These are phyloP conservation scores for Alternaria postmessia DNA, from an alignment of 2,329 filamentous ascomycete species.

Conservation along the genomic window DNA sequence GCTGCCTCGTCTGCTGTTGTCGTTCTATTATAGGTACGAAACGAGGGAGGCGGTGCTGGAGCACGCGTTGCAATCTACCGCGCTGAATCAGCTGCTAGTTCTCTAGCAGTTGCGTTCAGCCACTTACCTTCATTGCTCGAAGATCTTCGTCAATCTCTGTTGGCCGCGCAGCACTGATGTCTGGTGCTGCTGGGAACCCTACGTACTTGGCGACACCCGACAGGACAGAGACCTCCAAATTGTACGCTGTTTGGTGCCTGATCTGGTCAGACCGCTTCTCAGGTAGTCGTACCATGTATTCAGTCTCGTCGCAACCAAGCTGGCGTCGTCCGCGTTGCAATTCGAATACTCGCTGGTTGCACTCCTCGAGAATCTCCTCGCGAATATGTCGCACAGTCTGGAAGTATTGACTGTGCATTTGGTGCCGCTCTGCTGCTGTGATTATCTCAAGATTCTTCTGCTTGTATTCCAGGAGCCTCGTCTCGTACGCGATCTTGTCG, in stretches of 20 bases:
- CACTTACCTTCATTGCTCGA: constrained; percentile 83
- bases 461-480: constrained; percentile 76
- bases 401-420: constrained; percentile 89
- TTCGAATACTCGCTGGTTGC: constrained; percentile 91
- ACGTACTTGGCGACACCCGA: constrained; percentile 93
- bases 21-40: constrained; percentile 45
- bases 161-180: constrained; percentile 75
- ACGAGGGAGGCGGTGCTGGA: constrained; percentile 40
- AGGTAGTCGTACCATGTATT: constrained; percentile 84
- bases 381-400: constrained; percentile 84
- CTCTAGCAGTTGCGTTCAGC: constrained; percentile 20
- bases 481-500: constrained; percentile 79
- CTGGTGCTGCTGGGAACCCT: constrained; percentile 94
- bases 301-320: constrained; percentile 77
- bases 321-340: constrained; percentile 88
- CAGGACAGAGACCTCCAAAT: constrained; percentile 90
- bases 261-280: constrained; percentile 79
- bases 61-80: constrained; percentile 47
- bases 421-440: constrained; percentile 81
- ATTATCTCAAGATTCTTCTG: constrained; percentile 73
- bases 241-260: constrained; percentile 87
- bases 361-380: constrained; percentile 78
- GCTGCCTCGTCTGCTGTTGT: constrained; percentile 62
- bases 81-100: constrained; percentile 33
- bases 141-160: constrained; percentile 86